phyloP scores from a whole-genome alignment of 2,329 filamentous ascomycete species.

The Alternaria brassicae region DNA sequence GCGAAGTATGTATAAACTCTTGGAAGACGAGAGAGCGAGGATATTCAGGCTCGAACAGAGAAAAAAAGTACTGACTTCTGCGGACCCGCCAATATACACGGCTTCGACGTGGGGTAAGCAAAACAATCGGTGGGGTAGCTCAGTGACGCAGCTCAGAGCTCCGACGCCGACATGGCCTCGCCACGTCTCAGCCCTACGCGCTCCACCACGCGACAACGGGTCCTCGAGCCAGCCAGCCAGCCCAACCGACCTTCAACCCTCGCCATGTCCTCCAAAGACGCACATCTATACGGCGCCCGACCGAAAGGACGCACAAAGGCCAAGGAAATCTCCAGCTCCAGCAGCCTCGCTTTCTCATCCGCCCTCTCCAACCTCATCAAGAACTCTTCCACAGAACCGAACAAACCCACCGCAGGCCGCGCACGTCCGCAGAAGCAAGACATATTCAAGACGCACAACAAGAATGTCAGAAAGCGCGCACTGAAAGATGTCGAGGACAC shows the following conservation, averaged over 20 bases:
- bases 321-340: conserved; percentile 72
- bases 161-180: conserved; percentile 37
- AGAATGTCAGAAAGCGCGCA: conserved; percentile 67
- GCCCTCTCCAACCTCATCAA: conserved; percentile 82
- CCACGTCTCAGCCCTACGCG: conserved; percentile 11
- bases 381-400: conserved; percentile 53
- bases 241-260: neutral
- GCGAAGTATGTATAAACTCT: neutral
- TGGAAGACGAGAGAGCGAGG: neutral
- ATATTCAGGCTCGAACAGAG: neutral
- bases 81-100: conserved; percentile 15
- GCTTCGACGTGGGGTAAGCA: conserved; percentile 24
- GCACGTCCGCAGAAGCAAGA: conserved; percentile 67
- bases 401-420: conserved; percentile 59
- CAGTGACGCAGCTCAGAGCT: conserved; percentile 27
- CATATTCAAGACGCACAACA: conserved; percentile 73
- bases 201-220: conserved; percentile 11
- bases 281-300: conserved; percentile 78
- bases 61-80: conserved; percentile 5
- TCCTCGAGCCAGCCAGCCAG: too few relatives aligned
- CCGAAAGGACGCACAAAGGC: conserved; percentile 63
- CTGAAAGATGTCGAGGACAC: conserved; percentile 65
- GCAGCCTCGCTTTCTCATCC: conserved; percentile 83
- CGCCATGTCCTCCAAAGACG: conserved; percentile 59
- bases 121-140: conserved; percentile 30